phyloP scores from a whole-genome alignment of 2,329 filamentous ascomycete genomes.

The Bipolaris victoriae region DNA sequence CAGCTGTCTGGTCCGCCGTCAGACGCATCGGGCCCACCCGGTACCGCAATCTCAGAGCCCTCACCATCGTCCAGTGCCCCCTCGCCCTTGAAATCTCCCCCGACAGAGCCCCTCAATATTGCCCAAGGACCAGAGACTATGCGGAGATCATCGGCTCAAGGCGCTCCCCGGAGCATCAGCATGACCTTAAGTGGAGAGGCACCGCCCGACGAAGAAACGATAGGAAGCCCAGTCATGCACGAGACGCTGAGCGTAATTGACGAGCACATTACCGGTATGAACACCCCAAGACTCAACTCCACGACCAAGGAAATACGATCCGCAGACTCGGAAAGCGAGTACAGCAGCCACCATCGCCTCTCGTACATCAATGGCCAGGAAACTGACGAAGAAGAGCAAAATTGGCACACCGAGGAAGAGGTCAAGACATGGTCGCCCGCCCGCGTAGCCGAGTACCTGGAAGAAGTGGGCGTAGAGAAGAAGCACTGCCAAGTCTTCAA shows the following conservation, averaged over 20 bases:
- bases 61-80: constrained; percentile 24
- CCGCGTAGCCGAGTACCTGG: constrained; percentile 87
- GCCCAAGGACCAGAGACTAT: constrained; percentile 17
- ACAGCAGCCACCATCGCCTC: constrained; percentile 80
- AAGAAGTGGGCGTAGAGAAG: constrained; percentile 82
- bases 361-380: constrained; percentile 95
- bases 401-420: constrained; percentile 70
- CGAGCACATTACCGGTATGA: constrained; percentile 92
- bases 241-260: constrained; percentile 96
- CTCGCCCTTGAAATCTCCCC: constrained; percentile 24
- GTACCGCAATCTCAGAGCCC: constrained; percentile 27
- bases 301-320: constrained; percentile 58
- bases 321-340: constrained; percentile 87
- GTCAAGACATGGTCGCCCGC: constrained; percentile 80
- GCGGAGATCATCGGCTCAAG: constrained; percentile 28
- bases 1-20: constrained; percentile 26
- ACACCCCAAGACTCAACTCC: constrained; percentile 63
- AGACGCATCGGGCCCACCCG: constrained; percentile 19
- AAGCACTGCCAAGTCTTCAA: constrained; percentile 92
- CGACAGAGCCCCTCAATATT: constrained; percentile 42
- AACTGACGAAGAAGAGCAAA: constrained; percentile 89
- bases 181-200: constrained; percentile 43
- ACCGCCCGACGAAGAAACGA: constrained; percentile 51
- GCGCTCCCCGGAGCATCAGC: constrained; percentile 42
- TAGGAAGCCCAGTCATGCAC: constrained; percentile 80